Evolutionary conservation across 371 early-diverging fungal genomes (phyloP), one percentile per base, ranked within the genome.

Genomic region (Lichtheimia ornata): DNA sequence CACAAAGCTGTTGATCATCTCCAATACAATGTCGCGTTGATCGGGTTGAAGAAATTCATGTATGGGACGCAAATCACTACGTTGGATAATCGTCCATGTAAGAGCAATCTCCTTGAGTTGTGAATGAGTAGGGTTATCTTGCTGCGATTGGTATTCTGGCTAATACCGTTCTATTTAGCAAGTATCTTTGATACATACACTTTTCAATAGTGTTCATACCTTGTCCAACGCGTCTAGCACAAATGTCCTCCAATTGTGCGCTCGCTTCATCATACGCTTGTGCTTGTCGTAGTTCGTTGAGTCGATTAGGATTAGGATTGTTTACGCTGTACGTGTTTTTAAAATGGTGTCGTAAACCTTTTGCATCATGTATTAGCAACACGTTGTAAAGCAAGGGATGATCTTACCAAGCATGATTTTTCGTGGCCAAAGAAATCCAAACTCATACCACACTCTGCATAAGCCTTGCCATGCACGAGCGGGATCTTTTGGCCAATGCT

Each of bases 401-500:
- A 15, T 6, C 24, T 58, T 65, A 63, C 72, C 74, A 11, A 79
- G 44, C 3, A 69, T 58, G 7, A 79, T 63, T 25, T 71, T 72
- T 42, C 73, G 64, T 11, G 80, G 80, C 77, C 80, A 79, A n/a
- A 79, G 61, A 51, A 69, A 79, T 12, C 80, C 80, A 71, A 65
- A 79, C 14, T 58, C 65, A 22, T 66, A 30, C 74, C 74, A 79
- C 2, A 79, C 54, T 30, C 62, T 44, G 14, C 70, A 51, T 5
- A 78, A 24, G 5, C 54, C 53, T 12, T 63, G 35, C 79, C 79
- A 75, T 24, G 50, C 68, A 41, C 56, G 27, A 0, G 52, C 62
- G 25, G 50, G 63, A 25, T 67, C 53, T 22, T 54, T 53, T 18
- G 66, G 66, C 65, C 64, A 66, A n/a, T 53, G 30, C 6, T 45